Evolutionary conservation across 2,329 filamentous ascomycete species (phyloP), one percentile per base, ranked within the genome.

Genomic region (Paraconiothyrium sp.): DNA sequence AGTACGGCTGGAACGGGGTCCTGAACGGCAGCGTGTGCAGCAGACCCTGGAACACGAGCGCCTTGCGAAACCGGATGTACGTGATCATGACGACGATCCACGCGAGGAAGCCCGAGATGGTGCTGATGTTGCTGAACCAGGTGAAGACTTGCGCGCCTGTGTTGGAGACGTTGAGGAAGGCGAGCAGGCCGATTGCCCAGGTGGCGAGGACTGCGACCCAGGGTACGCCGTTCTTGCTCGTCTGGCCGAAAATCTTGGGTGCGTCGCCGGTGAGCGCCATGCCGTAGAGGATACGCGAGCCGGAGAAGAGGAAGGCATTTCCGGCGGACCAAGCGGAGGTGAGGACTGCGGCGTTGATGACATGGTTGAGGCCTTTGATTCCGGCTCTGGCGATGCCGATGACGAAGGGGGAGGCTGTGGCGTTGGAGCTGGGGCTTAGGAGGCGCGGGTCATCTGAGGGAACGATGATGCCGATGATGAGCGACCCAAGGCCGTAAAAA

Each of bases 341-440:
- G 62, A 93, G 83, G 64, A 94, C 88, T 11, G 93, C 83, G 34
- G 90, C 91, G 73, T 94, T 94, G 76, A 94, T 89, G 48, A 93
- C 85, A 2, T 87, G 88, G 0, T 90, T 89, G 6, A 93, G 84
- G 7, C 85, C 89, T 7, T 80, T 82, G 60, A 93, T 89, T 0
- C 90, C 89, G 1, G 90, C 91, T 34, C 87, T 84, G 1, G 84
- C 82, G 20, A 90, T 89, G 20, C 90, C 91, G 64, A 93, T 91
- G 59, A 94, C 90, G 54, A 78, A 78, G 3, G 76, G 75, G 7
- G 75, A 77, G 9, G 74, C 72, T 2, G 73, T 71, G 22, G 76
- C 76, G 57, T 76, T 76, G n/a, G 72, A 75, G 44, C 55, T 63
- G 0, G 68, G 66, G 49, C 68, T 73, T 1, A 76, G 68, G 2